phyloP scores from a whole-genome alignment of 176 grass and related monocot species.

The Triticum dicoccoides region DNA sequence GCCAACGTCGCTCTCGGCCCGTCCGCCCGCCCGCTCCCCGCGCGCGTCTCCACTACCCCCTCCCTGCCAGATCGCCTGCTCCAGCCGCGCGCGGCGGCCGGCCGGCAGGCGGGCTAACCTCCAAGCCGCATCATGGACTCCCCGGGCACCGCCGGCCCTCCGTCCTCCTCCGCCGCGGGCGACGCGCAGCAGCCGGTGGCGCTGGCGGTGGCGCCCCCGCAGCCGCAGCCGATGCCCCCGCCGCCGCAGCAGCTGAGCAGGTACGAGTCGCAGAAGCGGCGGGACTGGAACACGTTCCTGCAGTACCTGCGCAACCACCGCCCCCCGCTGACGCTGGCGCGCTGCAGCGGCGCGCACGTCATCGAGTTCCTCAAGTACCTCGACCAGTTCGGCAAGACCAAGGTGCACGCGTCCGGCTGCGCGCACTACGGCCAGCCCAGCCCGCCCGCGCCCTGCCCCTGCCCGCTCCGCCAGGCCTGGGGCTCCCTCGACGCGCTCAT shows the following conservation, averaged over 20 bases:
- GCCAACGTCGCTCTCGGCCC: constrained; percentile 41
- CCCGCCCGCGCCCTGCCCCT: constrained; percentile 84
- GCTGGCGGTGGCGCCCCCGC: neutral
- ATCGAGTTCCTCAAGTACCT: constrained; percentile 98
- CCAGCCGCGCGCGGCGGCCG: neutral
- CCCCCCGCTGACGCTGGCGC: constrained; percentile 81
- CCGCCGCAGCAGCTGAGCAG: constrained; percentile 57
- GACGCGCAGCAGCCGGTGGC: constrained; percentile 8
- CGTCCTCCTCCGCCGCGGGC: constrained; percentile 8
- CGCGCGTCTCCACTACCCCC: constrained; percentile 4
- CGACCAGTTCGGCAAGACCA: constrained; percentile 99
- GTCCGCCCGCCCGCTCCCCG: constrained; percentile 5
- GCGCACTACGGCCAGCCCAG: constrained; percentile 81
- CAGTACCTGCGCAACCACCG: constrained; percentile 98
- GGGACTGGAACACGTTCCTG: constrained; percentile 99
- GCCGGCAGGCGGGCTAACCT: neutral
- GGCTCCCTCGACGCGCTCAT: constrained; percentile 97
- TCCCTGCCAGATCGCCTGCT: constrained; percentile 3
- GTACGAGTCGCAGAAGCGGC: constrained; percentile 97
- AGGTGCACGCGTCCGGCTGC: constrained; percentile 74
- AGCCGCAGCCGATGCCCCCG: neutral
- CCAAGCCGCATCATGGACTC: constrained; percentile 38
- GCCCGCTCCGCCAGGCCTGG: constrained; percentile 91
- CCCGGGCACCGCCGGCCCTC: constrained; percentile 8
- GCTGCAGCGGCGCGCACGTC: constrained; percentile 96